Base-by-base conservation (phyloP, 805 yeast genomes). In the Metschnikowia gelsemii region DNA sequence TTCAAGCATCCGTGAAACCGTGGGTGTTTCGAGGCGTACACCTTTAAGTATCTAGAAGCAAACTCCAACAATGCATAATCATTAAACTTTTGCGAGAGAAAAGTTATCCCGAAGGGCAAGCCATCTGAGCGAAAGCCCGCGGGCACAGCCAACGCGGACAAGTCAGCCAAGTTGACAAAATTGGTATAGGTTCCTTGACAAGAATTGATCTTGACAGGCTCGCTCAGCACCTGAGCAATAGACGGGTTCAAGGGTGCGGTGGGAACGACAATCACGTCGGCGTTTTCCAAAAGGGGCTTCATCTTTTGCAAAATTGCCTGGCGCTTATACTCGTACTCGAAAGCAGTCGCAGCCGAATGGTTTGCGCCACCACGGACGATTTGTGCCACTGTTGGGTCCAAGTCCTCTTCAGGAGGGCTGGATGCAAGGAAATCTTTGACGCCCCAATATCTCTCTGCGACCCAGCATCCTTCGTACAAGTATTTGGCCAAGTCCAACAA, bases 381-480 rank as follows among this genome's bases (percentile, higher is more conserved):
- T 19, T 73, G 64, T 28, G 73, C 61, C 18, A 93, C 98, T 5
- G 88, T 86, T 37, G 96, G 95, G 62, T 91, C 96, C 54, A 91
- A 68, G 35, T 84, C 75, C 24, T 75, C 73, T 31, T 62, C 70
- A 23, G 93, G 87, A 14, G 93, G 89, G 56, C 80, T 75, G 6
- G 84, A 72, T 21, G 78, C 78, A 43, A 87, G 73, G 52, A 84
- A 85, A 30, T 84, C 87, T 52, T 79, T 76, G 26, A 81, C 78
- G 19, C 96, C 96, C 48, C 87, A 80, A 66, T 80, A 89, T 54
- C 99, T 78, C 68, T 91, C 99, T 18, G 95, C 87, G 8, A 91
- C 98, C 99, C 99, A 91, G n/a, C 98, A 86, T 44, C 99, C 99
- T 58, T 91, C 97, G 61, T 91, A 91, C 26, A 91, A 73, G 58